These are phyloP conservation scores for Saprolegnia diclina DNA, from an alignment of 352 stramenopile genomes.

Conservation along the genomic window DNA sequence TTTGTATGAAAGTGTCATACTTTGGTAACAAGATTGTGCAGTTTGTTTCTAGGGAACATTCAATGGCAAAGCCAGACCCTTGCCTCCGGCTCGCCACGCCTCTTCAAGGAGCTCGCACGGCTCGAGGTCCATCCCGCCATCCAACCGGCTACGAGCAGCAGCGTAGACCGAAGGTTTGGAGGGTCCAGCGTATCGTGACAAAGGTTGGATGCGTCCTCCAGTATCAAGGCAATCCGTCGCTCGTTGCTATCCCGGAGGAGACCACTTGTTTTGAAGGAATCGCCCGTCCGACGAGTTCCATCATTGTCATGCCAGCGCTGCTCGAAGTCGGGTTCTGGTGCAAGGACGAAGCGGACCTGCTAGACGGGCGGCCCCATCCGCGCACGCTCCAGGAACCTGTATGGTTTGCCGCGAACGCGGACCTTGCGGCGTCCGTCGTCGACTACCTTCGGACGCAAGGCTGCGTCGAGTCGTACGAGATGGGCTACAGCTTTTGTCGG, in stretches of 20 bases:
- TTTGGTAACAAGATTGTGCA: background rate
- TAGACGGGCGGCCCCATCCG: slow-evolving; percentile 41
- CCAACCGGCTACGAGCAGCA: too few species aligned
- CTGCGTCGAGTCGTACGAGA: slow-evolving; percentile 71
- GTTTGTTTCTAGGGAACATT: background rate
- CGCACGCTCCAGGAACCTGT: slow-evolving; percentile 42
- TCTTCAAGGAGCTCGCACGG: background rate
- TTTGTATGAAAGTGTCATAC: background rate
- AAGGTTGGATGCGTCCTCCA: too few species aligned
- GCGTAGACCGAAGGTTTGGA: too few species aligned
- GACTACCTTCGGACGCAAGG: slow-evolving; percentile 51
- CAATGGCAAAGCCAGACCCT: too few species aligned
- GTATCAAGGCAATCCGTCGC: too few species aligned
- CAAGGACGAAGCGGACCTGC: slow-evolving; percentile 14
- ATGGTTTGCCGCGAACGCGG: slow-evolving; percentile 38
- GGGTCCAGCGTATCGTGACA: too few species aligned
- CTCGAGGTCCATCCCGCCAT: too few species aligned
- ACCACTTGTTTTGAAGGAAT: background rate
- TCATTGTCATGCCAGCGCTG: slow-evolving; percentile 31
- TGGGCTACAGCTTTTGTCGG: slow-evolving; percentile 76
- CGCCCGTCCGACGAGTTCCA: background rate
- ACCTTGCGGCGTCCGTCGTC: slow-evolving; percentile 34
- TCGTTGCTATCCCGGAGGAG: too few species aligned
- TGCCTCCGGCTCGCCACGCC: background rate
- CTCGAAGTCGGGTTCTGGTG: slow-evolving; percentile 54